Evolutionary conservation across 345 rosid genomes (phyloP).

Genomic region (Hibiscus mutabilis): DNA sequence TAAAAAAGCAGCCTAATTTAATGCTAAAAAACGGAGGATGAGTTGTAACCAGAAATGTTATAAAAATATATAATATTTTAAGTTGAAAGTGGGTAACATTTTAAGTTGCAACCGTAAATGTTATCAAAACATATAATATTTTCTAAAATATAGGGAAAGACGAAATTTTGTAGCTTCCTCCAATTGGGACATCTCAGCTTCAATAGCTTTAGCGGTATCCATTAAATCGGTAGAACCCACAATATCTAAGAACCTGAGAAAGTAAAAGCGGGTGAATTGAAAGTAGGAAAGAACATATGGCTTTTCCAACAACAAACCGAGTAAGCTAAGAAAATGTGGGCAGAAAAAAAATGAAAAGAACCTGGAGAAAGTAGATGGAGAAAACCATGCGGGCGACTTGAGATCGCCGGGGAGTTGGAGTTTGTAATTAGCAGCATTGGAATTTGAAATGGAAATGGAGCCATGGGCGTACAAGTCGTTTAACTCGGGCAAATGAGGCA

Average conservation of each 20-base stretch:
- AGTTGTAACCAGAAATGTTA: no score
- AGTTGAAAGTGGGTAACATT: no score
- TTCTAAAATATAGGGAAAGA: no score
- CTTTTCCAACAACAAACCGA: background rate
- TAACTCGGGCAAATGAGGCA: constrained; percentile 39
- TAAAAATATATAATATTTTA: no score
- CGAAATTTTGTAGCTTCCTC: no score
- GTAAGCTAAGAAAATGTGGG: background rate
- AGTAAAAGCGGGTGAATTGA: background rate
- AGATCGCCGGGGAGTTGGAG: constrained; percentile 30
- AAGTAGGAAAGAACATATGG: background rate
- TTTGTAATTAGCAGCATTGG: constrained; percentile 28
- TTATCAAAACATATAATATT: constrained; percentile 14
- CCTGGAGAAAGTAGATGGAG: constrained; percentile 48
- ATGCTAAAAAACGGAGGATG: no score
- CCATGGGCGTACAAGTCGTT: constrained; percentile 30
- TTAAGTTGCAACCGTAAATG: no score
- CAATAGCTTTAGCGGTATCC: constrained; percentile 30
- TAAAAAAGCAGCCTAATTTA: no score
- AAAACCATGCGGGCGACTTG: constrained; percentile 40
- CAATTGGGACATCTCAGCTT: constrained; percentile 49
- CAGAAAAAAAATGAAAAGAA: no score
- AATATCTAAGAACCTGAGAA: constrained; percentile 38
- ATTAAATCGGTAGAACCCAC: constrained; percentile 34
- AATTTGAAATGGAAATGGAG: constrained; percentile 13